These are phyloP conservation scores for Odonthalia washingtoniensis DNA, from an alignment of 31 red algal genomes.

Conservation along the genomic window DNA sequence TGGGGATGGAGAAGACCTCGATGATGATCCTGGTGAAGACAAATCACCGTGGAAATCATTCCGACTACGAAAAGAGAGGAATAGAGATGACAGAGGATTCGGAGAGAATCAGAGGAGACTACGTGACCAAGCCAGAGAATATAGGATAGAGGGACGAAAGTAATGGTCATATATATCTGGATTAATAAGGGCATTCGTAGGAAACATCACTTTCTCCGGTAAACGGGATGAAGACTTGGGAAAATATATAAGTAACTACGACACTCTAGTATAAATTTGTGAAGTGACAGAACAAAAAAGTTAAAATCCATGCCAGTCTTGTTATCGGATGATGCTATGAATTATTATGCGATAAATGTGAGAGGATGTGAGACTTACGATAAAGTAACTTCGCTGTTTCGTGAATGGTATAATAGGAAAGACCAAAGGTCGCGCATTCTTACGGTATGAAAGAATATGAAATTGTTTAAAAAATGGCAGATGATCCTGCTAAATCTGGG, in stretches of 20 bases:
- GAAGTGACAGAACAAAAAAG: neutral
- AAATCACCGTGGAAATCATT: no score
- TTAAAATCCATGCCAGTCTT: neutral
- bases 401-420: neutral
- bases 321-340: neutral
- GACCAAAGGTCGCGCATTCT: neutral
- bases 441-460: neutral
- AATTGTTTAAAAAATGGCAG: neutral
- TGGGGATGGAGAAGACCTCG: no score
- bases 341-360: neutral
- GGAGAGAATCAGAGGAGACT: no score
- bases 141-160: no score
- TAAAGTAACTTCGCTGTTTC: neutral
- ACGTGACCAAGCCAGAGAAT: no score
- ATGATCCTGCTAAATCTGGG: slow-evolving; percentile 7
- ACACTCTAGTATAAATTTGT: neutral
- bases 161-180: no score
- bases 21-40: no score
- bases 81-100: no score
- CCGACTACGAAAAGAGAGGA: no score
- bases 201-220: no score
- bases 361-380: neutral
- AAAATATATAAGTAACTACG: neutral
- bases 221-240: neutral
- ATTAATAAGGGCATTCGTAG: no score